Evolutionary conservation across 805 yeast genomes (phyloP).

Genomic region (Metschnikowia lochheadii): DNA sequence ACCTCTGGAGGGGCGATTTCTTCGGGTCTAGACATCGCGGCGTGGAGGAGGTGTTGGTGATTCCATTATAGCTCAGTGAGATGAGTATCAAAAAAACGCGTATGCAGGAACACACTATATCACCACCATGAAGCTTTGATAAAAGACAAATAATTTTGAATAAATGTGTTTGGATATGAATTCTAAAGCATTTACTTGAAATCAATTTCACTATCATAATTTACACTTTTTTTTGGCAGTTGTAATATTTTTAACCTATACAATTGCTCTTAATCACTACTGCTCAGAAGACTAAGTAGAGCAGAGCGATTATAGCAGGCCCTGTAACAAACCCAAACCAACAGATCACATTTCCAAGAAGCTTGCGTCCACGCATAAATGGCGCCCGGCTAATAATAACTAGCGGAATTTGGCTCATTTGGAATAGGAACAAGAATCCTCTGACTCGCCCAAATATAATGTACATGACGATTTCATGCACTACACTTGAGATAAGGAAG

Average conservation of each 20-base stretch:
- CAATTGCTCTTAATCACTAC: too few species aligned
- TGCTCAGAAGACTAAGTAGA: slow-evolving; percentile 54
- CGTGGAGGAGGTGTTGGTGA: neutral
- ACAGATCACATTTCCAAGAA: slow-evolving; percentile 76
- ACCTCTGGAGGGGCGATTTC: slow-evolving; percentile 95
- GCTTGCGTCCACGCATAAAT: slow-evolving; percentile 50
- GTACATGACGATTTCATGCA: slow-evolving; percentile 92
- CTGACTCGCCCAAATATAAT: slow-evolving; percentile 76
- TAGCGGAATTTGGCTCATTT: slow-evolving; percentile 85
- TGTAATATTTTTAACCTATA: too few species aligned
- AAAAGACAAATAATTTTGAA: neutral
- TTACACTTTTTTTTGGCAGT: too few species aligned
- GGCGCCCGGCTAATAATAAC: slow-evolving; percentile 58
- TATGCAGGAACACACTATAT: neutral
- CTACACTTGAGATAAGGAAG: slow-evolving; percentile 70
- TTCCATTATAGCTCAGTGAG: neutral
- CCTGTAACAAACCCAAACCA: slow-evolving; percentile 92
- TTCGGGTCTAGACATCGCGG: slow-evolving; percentile 88
- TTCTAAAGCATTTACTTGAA: too few species aligned
- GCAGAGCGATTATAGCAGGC: slow-evolving; percentile 81
- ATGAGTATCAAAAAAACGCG: slow-evolving; percentile 2
- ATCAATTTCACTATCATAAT: too few species aligned
- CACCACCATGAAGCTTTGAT: neutral
- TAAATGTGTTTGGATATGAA: neutral
- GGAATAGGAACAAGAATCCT: slow-evolving; percentile 75